Base-by-base conservation (phyloP, 305 asterid genomes). In the Coffea humblotiana region DNA sequence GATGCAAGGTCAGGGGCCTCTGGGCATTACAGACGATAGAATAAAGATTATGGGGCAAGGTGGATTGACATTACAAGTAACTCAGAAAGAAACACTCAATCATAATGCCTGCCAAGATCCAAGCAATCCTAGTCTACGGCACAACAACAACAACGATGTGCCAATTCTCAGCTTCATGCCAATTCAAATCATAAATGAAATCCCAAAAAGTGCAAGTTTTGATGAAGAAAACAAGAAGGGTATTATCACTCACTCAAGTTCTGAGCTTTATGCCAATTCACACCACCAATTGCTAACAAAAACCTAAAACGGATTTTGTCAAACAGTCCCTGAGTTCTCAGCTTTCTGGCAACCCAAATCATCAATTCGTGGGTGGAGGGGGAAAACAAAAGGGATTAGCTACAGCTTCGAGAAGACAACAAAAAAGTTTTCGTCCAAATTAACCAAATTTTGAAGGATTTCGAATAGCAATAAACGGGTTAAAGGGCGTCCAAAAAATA, bases 181-280 rank as follows among this genome's bases (percentile, higher is more conserved):
- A 72, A 29, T 52, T 15, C 14, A 19, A 18, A 19, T 4, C 63
- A 56, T 56, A 1, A 56, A 56, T 56, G 4, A 56, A 56, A 56
- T 56, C 18, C 35, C 74, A n/a, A 27, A 29, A 49, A 51, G 16
- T 51, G 29, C 52, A 72, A 72, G 63, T 60, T 51, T 2, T 25
- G 21, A 18, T 27, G 35, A 1, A 27, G 43, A 43, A 56, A 74
- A 1, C 51, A 11, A 74, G 56, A 74, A 25, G 32, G 25, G 40
- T 14, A 3, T 2, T 23, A 71, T 10, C 56, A 48, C 5, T n/a
- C 23, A 12, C 19, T 35, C 56, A 49, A 77, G 37, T 32, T 77
- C 37, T 19, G 9, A 77, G 48, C 66, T 77, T 65, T 49, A 67
- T 49, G 19, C 66, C 29, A 49, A 77, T 52, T 40, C 54, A 79